Base-by-base conservation (phyloP, 306 rosid species). In the Canavalia ensiformis region DNA sequence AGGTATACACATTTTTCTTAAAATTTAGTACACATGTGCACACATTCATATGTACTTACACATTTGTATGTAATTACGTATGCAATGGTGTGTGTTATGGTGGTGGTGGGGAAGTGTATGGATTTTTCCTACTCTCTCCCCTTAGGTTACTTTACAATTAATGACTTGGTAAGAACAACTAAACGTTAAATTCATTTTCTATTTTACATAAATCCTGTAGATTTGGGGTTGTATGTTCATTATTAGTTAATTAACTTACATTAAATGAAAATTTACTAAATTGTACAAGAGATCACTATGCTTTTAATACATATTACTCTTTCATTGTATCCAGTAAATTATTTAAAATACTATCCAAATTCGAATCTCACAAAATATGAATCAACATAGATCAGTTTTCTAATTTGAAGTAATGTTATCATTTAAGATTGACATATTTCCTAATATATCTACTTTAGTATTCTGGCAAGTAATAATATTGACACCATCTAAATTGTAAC, bases 161-260 rank as follows among this genome's bases (percentile, higher is more conserved):
- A 78, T 68, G 30, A 70, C 71, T 69, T 8, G 51, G 63, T 31
- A 25, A 58, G 4, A 37, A 58, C 41, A 77, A 67, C 51, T 13
- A 50, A 65, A 49, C 8, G 69, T 34, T 64, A 45, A 80, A 58
- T 29, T 57, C 44, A 46, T 59, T 25, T 58, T 69, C 5, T 46
- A 28, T 28, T 34, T 39, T 41, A 33, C 33, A 73, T 59, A 73
- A 64, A 64, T 11, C 47, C 4, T 4, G 60, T 8, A 54, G 54
- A 60, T 34, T 57, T 25, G 56, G 68, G 41, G 6, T 59, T 44
- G 30, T 12, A 45, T 3, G 13, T 57, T 54, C 7, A 52, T 18
- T 34, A 37, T 9, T 34, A 18, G 11, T 34, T 11, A 62, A 33
- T 33, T 63, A 35, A 18, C 63, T 4, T 51, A 8, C 29, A 34